Percentiles rank a stretch among this genome's conserved stretches.
These are phyloP conservation scores for Coprinopsis marcescibilis DNA, from an alignment of 768 basidiomycete genomes.

Conservation along the genomic window DNA sequence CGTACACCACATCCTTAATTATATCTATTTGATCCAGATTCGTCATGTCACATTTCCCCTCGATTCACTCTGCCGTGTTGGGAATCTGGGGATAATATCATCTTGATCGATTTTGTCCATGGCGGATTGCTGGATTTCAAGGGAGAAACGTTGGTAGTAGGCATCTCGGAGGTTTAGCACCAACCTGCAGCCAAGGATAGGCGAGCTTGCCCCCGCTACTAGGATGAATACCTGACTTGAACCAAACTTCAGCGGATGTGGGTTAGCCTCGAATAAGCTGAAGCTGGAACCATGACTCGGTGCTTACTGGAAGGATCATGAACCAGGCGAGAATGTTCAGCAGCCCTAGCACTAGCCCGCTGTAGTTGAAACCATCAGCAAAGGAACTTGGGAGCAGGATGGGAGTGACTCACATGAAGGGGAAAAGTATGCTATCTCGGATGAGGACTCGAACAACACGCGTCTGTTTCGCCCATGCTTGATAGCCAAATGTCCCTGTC, in stretches of 20 bases:
- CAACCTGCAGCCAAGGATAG: constrained; percentile 9
- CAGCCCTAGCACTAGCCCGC: background rate
- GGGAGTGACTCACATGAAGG: constrained; percentile 3
- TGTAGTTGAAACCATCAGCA: background rate
- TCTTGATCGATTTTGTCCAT: background rate
- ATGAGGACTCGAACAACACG: background rate
- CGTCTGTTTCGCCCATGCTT: background rate
- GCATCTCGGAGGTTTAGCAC: constrained; percentile 13
- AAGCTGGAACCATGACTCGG: background rate
- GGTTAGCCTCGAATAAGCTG: background rate
- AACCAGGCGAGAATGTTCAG: constrained; percentile 1
- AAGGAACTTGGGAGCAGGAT: background rate
- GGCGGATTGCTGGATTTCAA: background rate
- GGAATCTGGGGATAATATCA: no score
- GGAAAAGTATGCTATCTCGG: constrained; percentile 8
- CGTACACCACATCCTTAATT: no score
- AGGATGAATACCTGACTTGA: background rate
- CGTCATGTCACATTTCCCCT: no score
- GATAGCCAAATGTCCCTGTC: background rate
- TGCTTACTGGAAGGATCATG: background rate
- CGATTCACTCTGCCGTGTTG: no score
- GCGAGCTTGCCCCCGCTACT: background rate
- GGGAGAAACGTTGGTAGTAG: constrained; percentile 8
- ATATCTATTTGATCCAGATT: no score
- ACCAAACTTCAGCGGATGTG: background rate